A percentile compares a stretch with the other conserved stretches of the same genome.
Conservation (phyloP, 495 filamentous ascomycete species). For the Aspergillus leporis region DNA sequence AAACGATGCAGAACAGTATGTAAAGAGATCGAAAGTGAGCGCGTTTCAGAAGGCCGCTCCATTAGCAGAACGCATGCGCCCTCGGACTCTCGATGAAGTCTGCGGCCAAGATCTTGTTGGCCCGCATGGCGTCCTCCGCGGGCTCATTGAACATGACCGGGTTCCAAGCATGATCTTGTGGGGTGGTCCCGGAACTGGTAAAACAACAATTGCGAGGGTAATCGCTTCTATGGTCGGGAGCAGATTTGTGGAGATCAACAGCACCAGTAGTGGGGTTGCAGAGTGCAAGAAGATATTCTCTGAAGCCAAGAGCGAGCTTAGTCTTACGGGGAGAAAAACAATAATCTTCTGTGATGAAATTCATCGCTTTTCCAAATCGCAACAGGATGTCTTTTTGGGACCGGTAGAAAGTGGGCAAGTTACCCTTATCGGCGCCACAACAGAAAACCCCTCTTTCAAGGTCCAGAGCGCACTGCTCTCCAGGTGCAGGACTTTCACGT, state of each 20-base stretch:
- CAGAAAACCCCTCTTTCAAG: constrained; percentile 96
- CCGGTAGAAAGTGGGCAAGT: constrained; percentile 91
- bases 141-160: constrained; percentile 83
- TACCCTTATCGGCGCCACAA: constrained; percentile 92
- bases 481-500: constrained; percentile 85
- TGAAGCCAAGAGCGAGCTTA: constrained; percentile 80
- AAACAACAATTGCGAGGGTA: constrained; percentile 95
- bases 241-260: constrained; percentile 95
- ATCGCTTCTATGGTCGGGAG: constrained; percentile 79
- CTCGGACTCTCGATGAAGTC: constrained; percentile 78
- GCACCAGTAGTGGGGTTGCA: constrained; percentile 84
- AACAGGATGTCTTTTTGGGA: constrained; percentile 93
- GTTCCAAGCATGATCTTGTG: constrained; percentile 96
- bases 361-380: constrained; percentile 87
- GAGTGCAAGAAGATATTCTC: constrained; percentile 93
- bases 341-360: constrained; percentile 99
- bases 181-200: constrained; percentile 90
- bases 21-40: constrained; percentile 63
- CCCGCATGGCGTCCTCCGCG: constrained; percentile 75
- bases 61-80: constrained; percentile 92
- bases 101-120: constrained; percentile 92
- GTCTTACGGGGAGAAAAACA: constrained; percentile 82
- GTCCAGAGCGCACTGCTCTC: constrained; percentile 86
- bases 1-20: constrained; percentile 31
- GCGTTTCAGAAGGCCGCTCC: constrained; percentile 71